Evolutionary conservation across 345 rosid genomes (phyloP), one percentile per base, ranked within the genome.

Genomic region (Capsella bursapastoris): DNA sequence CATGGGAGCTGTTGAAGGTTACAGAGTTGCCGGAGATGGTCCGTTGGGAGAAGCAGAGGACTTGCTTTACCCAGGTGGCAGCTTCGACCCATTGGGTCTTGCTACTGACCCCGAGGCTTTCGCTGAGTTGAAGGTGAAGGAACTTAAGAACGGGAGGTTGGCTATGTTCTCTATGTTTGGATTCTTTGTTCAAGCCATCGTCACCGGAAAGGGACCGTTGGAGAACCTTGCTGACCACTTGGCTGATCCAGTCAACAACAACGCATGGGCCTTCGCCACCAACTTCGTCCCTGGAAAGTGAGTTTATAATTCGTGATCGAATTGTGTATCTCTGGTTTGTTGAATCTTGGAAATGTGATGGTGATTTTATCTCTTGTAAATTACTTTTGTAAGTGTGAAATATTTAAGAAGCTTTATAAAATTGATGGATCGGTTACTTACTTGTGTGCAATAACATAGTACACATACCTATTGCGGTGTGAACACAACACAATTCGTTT

Each of bases 201-300:
- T 90, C 2, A 88, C 92, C 0, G 88, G 90, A 14, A 87, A 87
- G 78, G 89, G 91, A 2, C 92, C 92, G 0, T 48, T 87, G 77
- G 87, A 86, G 78, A 89, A 86, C 2, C 66, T 62, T 0, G 66
- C 37, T 0, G 66, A 62, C 52, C 66, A 62, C 1, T 28, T 63
- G 55, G 68, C 55, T 15, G 68, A 64, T 31, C 68, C 55, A 29
- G 68, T 64, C 29, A 64, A 45, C 68, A 64, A 64, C 41, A 64
- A 65, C 8, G 70, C 70, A 49, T 65, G 70, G 69, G 70, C 70
- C 45, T 65, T 65, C 57, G 91, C 91, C 74, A 89, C 87, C 37
- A 89, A 85, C 92, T 90, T 85, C 59, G 88, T 83, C 48, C 93
- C 93, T 49, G 93, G 96, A 68, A 90, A 90, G 70, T 84, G 85